Conservation (phyloP, 441 rosid genomes). For the Corymbia calophylla region DNA sequence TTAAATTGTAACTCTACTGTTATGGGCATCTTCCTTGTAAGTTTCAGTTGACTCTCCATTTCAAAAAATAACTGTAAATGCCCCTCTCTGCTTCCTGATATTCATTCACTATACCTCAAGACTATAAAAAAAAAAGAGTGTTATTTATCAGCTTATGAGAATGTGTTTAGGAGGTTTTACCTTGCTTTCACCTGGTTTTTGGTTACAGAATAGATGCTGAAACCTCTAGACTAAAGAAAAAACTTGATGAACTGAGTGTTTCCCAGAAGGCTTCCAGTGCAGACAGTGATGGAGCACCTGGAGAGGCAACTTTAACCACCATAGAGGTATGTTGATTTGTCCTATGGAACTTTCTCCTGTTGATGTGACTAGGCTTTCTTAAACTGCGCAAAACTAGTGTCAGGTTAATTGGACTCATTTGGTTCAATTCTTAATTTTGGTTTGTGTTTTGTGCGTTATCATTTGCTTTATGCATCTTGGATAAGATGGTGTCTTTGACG, state of each 20-base stretch:
- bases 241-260: constrained; percentile 45
- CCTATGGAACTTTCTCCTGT: not conserved
- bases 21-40: not conserved
- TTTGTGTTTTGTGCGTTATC: not conserved
- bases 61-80: not conserved
- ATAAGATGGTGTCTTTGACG: not conserved
- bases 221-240: constrained; percentile 56
- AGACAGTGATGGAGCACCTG: constrained; percentile 35
- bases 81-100: not conserved
- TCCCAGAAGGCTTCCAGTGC: constrained; percentile 29
- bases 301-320: constrained; percentile 32
- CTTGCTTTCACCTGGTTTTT: constrained; percentile 10
- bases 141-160: not conserved
- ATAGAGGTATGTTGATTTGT: constrained; percentile 53
- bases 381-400: not conserved
- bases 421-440: not conserved
- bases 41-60: not conserved
- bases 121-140: not conserved
- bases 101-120: not conserved
- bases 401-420: not conserved
- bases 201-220: constrained; percentile 85
- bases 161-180: not conserved
- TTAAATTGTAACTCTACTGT: not conserved
- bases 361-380: not conserved
- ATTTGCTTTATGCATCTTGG: not conserved